Conservation (phyloP, 768 basidiomycete genomes). For the Phaeolepiota aurea region DNA sequence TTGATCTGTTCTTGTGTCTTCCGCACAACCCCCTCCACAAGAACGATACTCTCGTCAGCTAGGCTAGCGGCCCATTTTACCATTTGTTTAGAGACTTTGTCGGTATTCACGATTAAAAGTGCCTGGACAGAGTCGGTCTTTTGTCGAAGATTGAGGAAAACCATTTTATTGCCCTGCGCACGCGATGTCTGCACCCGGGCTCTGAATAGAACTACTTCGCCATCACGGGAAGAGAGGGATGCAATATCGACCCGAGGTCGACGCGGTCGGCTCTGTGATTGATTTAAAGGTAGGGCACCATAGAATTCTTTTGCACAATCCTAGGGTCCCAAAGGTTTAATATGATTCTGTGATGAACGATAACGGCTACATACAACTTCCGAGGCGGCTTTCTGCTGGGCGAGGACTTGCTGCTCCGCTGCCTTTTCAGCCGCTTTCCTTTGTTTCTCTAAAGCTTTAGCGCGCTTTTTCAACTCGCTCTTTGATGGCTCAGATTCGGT, state of each 20-base stretch:
- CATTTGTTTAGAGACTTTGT: conserved; percentile 93
- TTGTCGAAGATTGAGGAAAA: conserved; percentile 89
- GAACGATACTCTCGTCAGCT: conserved; percentile 82
- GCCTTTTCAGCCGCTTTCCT: conserved; percentile 83
- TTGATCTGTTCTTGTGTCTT: conserved; percentile 82
- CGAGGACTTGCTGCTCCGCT: conserved; percentile 69
- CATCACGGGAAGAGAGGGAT: conserved; percentile 56
- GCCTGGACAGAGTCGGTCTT: conserved; percentile 83
- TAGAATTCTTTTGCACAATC: conserved; percentile 77
- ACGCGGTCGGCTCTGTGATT: conserved; percentile 73
- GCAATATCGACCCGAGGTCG: conserved; percentile 57
- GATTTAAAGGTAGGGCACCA: conserved; percentile 82
- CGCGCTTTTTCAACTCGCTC: conserved; percentile 84
- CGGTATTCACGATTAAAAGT: conserved; percentile 61
- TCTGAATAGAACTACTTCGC: conserved; percentile 73
- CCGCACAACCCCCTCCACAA: conserved; percentile 78
- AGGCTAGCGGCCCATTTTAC: conserved; percentile 82
- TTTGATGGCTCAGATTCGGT: conserved; percentile 58
- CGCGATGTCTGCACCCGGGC: conserved; percentile 89
- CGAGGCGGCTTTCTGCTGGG: conserved; percentile 53
- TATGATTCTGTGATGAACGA: neutral
- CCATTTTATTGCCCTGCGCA: conserved; percentile 92
- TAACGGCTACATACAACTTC: conserved; percentile 33
- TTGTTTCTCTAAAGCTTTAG: conserved; percentile 87
- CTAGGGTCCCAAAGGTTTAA: conserved; percentile 28